Evolutionary conservation across 1,284 basidiomycete genomes (phyloP), one percentile per base, ranked within the genome.

Genomic region (Ustilago vetiveriae): DNA sequence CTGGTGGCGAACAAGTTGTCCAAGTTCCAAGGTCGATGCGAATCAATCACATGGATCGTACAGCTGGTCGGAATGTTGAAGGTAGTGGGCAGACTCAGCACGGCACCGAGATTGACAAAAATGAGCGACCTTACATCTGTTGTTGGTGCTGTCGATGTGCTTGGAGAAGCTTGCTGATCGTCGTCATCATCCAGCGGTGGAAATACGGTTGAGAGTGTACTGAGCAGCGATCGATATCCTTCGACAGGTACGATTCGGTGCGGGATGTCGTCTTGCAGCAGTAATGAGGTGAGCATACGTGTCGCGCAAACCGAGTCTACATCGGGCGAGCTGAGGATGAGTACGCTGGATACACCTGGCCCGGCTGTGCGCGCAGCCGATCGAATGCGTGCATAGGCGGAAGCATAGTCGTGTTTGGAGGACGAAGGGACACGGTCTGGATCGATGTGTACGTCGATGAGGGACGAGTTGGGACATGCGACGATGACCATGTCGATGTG

Each of bases 191-290:
- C n/a, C 9, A 60, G 46, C 6, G 57, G 41, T 1, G 72, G 52
- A 21, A 72, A 68, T 21, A 63, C 68, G 17, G 60, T 49, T 9
- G 44, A 33, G 8, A 74, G 58, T 1, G 71, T 57, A 22, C 30
- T n/a, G 27, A 67, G 58, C 13, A 75, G 53, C 16, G 66, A 49
- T 0, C 44, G 32, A 70, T 92, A 90, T 1, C 94, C 93, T 24
- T 92, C 90, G 1, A 98, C 89, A n/a, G 95, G 95, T 21, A 94
- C 89, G 63, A 94, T 88, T 38, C 92, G 88, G 83, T 96, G 90
- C 79, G 91, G 90, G 21, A 98, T 88, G 75, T 96, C 93, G 85
- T 98, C 96, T 72, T 95, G 91, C 69, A 89, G 90, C 83, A 98
- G 88, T 19, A 98, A 85, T 32, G 89, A 89, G n/a, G 90, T 89